Conservation (phyloP, 192 early-diverging fungal genomes). For the Backusella australiensis region DNA sequence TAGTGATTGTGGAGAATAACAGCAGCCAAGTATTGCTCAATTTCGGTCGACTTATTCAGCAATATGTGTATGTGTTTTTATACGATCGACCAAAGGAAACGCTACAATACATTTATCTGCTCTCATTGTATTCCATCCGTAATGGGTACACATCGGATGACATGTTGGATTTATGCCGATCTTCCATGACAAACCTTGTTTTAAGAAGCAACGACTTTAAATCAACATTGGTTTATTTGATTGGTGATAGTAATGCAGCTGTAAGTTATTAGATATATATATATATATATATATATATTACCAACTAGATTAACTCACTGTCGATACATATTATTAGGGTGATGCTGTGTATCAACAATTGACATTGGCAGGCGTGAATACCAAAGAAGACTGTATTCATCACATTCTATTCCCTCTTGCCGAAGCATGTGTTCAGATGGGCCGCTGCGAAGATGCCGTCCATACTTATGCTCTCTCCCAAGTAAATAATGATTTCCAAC, state of each 20-base stretch:
- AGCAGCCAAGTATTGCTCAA: constrained; percentile 33
- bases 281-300: background rate
- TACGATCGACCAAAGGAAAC: constrained; percentile 48
- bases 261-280: constrained; percentile 26
- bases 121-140: constrained; percentile 52
- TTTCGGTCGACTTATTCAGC: constrained; percentile 51
- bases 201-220: constrained; percentile 60
- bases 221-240: constrained; percentile 44
- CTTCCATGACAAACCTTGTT: constrained; percentile 59
- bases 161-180: constrained; percentile 50
- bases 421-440: constrained; percentile 64
- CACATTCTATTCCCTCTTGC: constrained; percentile 68
- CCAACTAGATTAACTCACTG: too few species aligned
- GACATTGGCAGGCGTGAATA: constrained; percentile 58
- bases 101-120: constrained; percentile 59
- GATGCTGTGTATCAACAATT: constrained; percentile 71
- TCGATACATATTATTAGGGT: constrained; percentile 17
- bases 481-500: background rate
- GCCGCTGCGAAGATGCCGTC: constrained; percentile 70
- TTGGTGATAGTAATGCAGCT: background rate
- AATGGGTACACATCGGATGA: constrained; percentile 33
- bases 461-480: constrained; percentile 74
- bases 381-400: constrained; percentile 60
- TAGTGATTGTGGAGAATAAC: constrained; percentile 4
- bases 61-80: constrained; percentile 14